Conservation (phyloP, 2,329 filamentous ascomycete species). For the Cryphonectria carpinicola region DNA sequence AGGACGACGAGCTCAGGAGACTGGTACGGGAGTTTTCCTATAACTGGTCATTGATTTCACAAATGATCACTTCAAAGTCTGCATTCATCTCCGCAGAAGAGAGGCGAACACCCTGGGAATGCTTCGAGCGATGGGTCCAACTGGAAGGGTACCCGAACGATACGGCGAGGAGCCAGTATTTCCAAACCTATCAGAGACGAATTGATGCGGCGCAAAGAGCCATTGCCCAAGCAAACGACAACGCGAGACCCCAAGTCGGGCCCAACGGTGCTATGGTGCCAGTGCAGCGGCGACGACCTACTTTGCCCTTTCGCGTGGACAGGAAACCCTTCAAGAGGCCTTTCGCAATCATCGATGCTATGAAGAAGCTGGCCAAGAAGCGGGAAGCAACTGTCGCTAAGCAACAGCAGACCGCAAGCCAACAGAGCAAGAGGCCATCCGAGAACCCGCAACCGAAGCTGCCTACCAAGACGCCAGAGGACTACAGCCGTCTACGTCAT, state of each 20-base stretch:
- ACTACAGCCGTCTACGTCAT: slow-evolving; percentile 87
- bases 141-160: slow-evolving; percentile 89
- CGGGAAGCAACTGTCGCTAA: slow-evolving; percentile 84
- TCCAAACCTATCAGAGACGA: slow-evolving; percentile 70
- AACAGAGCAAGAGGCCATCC: slow-evolving; percentile 80
- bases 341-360: slow-evolving; percentile 86
- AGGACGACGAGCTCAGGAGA: slow-evolving; percentile 86
- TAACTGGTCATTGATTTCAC: slow-evolving; percentile 95
- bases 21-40: slow-evolving; percentile 93
- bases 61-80: slow-evolving; percentile 74
- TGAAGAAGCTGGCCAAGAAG: slow-evolving; percentile 95
- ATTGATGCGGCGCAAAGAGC: slow-evolving; percentile 63
- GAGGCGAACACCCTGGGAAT: slow-evolving; percentile 94
- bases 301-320: slow-evolving; percentile 82
- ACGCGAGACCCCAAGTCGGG: slow-evolving; percentile 44
- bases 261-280: slow-evolving; percentile 50
- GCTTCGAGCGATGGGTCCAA: slow-evolving; percentile 95
- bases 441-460: slow-evolving; percentile 57
- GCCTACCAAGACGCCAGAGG: slow-evolving; percentile 76
- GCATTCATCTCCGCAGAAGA: slow-evolving; percentile 84
- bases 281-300: slow-evolving; percentile 67
- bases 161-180: slow-evolving; percentile 95
- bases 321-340: slow-evolving; percentile 85
- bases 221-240: slow-evolving; percentile 52
- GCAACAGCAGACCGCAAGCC: slow-evolving; percentile 77